Conservation (phyloP, 148 eudicot genomes). For the Cornus suecica region DNA sequence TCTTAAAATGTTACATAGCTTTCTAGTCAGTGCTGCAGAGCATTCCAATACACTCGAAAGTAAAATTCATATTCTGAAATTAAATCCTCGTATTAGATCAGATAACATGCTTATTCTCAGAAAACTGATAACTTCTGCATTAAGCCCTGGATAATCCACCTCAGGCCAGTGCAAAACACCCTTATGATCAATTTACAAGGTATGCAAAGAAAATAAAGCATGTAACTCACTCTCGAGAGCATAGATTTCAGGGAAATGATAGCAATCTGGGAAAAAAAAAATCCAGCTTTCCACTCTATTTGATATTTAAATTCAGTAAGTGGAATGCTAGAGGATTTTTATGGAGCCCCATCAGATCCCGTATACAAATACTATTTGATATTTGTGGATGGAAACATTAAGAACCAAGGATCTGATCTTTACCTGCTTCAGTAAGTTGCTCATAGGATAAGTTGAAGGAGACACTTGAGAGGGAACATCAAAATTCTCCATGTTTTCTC, state of each 20-base stretch:
- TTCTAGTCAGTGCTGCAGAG: neutral
- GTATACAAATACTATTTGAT: neutral
- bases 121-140: neutral
- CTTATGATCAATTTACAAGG: neutral
- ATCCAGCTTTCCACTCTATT: no score
- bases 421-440: constrained; percentile 47
- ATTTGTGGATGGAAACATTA: neutral
- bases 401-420: constrained; percentile 38
- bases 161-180: neutral
- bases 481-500: constrained; percentile 39
- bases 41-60: neutral
- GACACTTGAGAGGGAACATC: constrained; percentile 36
- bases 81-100: neutral
- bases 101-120: neutral
- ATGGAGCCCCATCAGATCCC: neutral
- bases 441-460: constrained; percentile 38
- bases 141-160: neutral
- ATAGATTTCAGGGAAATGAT: no score
- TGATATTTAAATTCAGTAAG: no score
- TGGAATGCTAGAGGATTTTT: no score
- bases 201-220: no score
- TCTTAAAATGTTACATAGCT: neutral
- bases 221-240: no score
- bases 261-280: no score
- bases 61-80: neutral